Evolutionary conservation across 2,329 filamentous ascomycete genomes (phyloP).

Genomic region (Ophiocordyceps polyrhachis-furcata): DNA sequence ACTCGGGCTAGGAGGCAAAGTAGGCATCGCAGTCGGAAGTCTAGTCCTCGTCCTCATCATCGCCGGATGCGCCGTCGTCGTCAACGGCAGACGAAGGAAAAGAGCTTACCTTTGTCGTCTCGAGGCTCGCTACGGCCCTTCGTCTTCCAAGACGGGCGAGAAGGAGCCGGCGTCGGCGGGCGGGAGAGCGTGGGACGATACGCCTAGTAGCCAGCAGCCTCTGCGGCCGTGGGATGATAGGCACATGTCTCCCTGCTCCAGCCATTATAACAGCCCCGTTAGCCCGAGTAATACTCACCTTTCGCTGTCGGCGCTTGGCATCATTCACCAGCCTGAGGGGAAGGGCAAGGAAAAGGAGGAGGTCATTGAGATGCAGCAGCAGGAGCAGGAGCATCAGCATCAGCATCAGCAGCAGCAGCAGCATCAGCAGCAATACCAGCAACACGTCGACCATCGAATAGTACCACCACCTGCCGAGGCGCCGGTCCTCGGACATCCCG

Average conservation of each 20-base stretch:
- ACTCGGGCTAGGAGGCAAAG: constrained; percentile 33
- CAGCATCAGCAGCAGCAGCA: constrained; percentile 10
- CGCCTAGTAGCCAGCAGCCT: constrained; percentile 22
- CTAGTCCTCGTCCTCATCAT: constrained; percentile 27
- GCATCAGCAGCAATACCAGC: no score
- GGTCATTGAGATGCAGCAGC: constrained; percentile 28
- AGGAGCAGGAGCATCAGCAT: no score
- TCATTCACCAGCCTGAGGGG: constrained; percentile 7
- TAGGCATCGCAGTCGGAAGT: constrained; percentile 36
- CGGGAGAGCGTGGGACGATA: constrained; percentile 32
- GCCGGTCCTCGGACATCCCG: constrained; percentile 27
- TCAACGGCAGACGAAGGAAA: constrained; percentile 35
- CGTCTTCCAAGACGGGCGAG: constrained; percentile 7
- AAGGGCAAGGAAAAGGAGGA: constrained; percentile 25
- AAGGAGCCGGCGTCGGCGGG: constrained; percentile 19
- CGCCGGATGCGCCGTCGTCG: constrained; percentile 33
- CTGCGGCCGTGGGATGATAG: constrained; percentile 21
- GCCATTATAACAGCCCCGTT: constrained; percentile 39
- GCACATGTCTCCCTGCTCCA: constrained; percentile 41
- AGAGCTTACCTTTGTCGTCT: constrained; percentile 30
- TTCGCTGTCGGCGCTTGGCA: constrained; percentile 5
- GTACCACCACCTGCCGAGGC: constrained; percentile 12
- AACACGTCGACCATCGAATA: constrained; percentile 7
- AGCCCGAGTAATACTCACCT: constrained; percentile 18
- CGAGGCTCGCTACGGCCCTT: constrained; percentile 18